A percentile compares a stretch with the other conserved stretches of the same genome.
phyloP scores from a whole-genome alignment of 2,329 filamentous ascomycete genomes.

The Aspergillus luchuensis region DNA sequence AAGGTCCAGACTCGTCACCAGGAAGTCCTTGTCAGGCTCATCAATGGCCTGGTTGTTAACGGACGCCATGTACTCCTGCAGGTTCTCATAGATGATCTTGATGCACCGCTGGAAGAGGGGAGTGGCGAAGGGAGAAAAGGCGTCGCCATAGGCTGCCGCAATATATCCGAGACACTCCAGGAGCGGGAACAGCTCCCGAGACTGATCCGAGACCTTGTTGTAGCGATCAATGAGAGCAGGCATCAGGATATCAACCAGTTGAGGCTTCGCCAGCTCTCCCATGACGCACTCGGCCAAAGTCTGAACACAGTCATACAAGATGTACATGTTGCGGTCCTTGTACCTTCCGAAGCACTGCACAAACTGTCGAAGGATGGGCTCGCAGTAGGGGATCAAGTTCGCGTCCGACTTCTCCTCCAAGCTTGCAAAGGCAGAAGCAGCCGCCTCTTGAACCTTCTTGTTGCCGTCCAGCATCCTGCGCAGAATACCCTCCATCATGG shows the following conservation, averaged over 20 bases:
- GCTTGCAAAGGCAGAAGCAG: conserved; percentile 92
- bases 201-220: conserved; percentile 83
- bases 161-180: conserved; percentile 97
- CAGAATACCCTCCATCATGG: conserved; percentile 95
- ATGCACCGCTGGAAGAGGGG: conserved; percentile 87
- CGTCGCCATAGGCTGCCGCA: conserved; percentile 76
- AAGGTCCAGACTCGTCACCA: conserved; percentile 91
- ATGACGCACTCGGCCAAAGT: conserved; percentile 92
- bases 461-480: conserved; percentile 94
- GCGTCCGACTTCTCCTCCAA: conserved; percentile 90
- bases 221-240: conserved; percentile 87
- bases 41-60: conserved; percentile 70
- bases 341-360: conserved; percentile 90
- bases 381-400: conserved; percentile 79
- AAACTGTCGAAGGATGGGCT: conserved; percentile 88
- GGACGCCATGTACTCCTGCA: conserved; percentile 76
- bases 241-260: conserved; percentile 86
- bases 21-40: conserved; percentile 90
- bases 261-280: conserved; percentile 73
- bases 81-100: conserved; percentile 86
- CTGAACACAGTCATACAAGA: conserved; percentile 97
- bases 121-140: conserved; percentile 80
- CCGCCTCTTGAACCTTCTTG: conserved; percentile 97
- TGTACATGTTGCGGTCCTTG: conserved; percentile 99
- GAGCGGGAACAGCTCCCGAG: conserved; percentile 88